Conservation (phyloP, 371 early-diverging fungal genomes). For the Zancudomyces culisetae region DNA sequence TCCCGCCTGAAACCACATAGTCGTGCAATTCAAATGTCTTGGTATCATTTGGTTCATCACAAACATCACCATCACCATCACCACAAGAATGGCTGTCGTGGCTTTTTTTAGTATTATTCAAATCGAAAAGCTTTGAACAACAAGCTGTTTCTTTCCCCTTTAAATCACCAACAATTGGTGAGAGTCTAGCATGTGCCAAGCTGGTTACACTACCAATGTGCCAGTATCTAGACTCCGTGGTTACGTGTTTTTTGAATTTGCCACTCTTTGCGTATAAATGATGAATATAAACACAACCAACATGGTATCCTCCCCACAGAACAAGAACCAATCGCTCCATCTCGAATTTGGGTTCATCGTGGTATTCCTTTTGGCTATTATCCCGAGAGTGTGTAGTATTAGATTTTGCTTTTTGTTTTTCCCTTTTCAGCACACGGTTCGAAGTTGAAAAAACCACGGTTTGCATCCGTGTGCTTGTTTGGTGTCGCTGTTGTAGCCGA, state of each 20-base stretch:
- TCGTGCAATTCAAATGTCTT: no score
- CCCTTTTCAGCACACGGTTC: neutral
- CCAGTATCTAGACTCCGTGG: neutral
- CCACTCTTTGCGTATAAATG: neutral
- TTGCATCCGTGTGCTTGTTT: neutral
- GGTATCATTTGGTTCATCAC: no score
- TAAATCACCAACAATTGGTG: neutral
- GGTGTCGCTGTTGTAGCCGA: no score
- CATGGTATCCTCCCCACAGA: constrained; percentile 3
- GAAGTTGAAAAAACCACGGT: neutral
- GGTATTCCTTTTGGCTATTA: no score
- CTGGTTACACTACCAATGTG: constrained; percentile 2
- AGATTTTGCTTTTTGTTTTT: no score
- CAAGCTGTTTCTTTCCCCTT: no score
- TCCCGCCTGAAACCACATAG: constrained; percentile 5
- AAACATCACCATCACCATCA: neutral
- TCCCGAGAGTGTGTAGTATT: no score
- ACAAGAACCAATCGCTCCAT: neutral
- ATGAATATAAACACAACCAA: neutral
- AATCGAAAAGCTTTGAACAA: no score
- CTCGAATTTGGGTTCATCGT: no score
- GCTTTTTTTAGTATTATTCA: no score
- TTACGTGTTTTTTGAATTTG: neutral
- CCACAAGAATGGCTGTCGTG: neutral
- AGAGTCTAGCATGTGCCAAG: neutral